A percentile compares a stretch with the other conserved stretches of the same genome.
phyloP scores from a whole-genome alignment of 495 filamentous ascomycete species.

The Neurospora sp. region DNA sequence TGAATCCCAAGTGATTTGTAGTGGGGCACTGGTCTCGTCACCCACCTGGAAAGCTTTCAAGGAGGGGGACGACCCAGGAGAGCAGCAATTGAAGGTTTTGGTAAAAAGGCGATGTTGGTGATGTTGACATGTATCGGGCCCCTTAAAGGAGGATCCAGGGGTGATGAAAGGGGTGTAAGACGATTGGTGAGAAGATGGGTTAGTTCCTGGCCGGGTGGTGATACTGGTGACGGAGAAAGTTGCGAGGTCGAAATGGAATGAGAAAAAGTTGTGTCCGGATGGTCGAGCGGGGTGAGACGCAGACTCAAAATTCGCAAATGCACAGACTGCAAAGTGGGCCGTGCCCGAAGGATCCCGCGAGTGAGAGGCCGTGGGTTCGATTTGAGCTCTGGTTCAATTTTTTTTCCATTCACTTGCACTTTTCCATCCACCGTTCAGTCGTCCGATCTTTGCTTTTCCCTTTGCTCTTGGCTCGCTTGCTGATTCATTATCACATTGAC shows the following conservation, averaged over 20 bases:
- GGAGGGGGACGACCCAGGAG: not conserved
- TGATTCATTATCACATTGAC: too few relatives aligned
- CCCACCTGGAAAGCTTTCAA: not conserved
- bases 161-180: constrained; percentile 14
- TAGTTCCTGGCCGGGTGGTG: constrained; percentile 5
- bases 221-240: constrained; percentile 20
- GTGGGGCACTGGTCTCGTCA: not conserved
- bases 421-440: not conserved
- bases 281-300: constrained; percentile 19
- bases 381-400: not conserved
- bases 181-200: constrained; percentile 18
- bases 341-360: not conserved
- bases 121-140: not conserved
- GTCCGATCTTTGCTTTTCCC: not conserved
- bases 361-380: not conserved
- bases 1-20: not conserved
- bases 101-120: not conserved
- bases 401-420: not conserved
- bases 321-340: not conserved
- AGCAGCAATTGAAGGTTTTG: not conserved
- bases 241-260: not conserved
- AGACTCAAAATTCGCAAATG: not conserved
- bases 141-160: not conserved
- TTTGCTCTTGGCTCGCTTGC: not conserved
- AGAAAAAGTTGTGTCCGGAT: constrained; percentile 5